These are phyloP conservation scores for Colletotrichum coccodes DNA, from an alignment of 2,329 filamentous ascomycete species.

Conservation along the genomic window DNA sequence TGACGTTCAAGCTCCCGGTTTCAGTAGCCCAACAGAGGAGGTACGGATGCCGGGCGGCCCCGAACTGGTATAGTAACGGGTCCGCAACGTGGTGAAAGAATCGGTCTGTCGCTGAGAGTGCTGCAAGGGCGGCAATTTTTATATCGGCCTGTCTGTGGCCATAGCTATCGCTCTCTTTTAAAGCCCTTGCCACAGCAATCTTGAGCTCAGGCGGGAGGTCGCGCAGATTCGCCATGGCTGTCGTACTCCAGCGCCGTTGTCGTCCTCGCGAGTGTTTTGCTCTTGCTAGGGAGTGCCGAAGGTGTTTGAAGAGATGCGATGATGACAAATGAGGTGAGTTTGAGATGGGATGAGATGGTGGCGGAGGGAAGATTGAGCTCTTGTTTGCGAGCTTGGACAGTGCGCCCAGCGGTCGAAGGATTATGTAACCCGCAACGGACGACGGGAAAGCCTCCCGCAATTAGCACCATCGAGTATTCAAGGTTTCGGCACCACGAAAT, in stretches of 20 bases:
- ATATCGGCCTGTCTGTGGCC: neutral
- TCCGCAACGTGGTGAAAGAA: neutral
- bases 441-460: neutral
- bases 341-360: neutral
- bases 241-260: neutral
- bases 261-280: neutral
- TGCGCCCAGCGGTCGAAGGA: neutral
- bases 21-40: slow-evolving; percentile 7
- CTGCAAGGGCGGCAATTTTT: neutral
- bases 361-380: neutral
- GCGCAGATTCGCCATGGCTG: neutral
- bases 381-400: neutral
- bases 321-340: no score
- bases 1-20: neutral
- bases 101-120: neutral
- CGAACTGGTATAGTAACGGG: neutral
- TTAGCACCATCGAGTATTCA: neutral
- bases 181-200: neutral
- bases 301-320: no score
- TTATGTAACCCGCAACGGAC: neutral
- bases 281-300: neutral
- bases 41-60: neutral
- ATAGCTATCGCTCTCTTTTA: neutral
- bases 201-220: slow-evolving; percentile 5
- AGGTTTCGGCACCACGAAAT: neutral